Evolutionary conservation across 2,329 filamentous ascomycete genomes (phyloP), one percentile per base, ranked within the genome.

Genomic region (Lecanoromycetidae sp.): DNA sequence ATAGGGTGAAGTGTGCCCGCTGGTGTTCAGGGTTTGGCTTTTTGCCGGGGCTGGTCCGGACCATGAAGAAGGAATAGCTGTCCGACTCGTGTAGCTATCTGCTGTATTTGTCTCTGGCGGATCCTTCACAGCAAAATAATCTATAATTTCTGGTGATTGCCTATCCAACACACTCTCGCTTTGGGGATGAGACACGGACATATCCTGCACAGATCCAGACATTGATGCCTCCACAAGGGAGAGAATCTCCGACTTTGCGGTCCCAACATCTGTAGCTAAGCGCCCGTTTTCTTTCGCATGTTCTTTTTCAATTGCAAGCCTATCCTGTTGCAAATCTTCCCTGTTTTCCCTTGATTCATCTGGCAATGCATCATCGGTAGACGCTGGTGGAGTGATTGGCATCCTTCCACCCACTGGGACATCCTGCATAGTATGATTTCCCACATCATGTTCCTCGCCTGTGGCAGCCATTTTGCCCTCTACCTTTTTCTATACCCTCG

Each of bases 41-140:
- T n/a, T n/a, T n/a, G n/a, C n/a, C n/a, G n/a, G n/a, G n/a, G n/a
- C n/a, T n/a, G n/a, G n/a, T n/a, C n/a, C n/a, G n/a, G n/a, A n/a
- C n/a, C n/a, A n/a, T n/a, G n/a, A n/a, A n/a, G n/a, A n/a, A n/a
- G n/a, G n/a, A n/a, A n/a, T n/a, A n/a, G n/a, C n/a, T n/a, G n/a
- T n/a, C n/a, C n/a, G n/a, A n/a, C n/a, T n/a, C n/a, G n/a, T n/a
- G n/a, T n/a, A n/a, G 13, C 40, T 35, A 19, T 46, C 35, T 20
- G 34, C 35, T 19, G 30, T 32, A 20, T 20, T 23, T 4, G 44
- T 33, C 3, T 22, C 37, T 23, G 20, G 34, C 19, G 40, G 37
- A 19, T 22, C 19, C 25, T 29, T 45, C n/a, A 23, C 26, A n/a
- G 22, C 38, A 19, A 50, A 42, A 32, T 48, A 50, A 17, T 52